Percentiles rank a stretch among this genome's conserved stretches.
These are phyloP conservation scores for Mortierella sp. DNA, from an alignment of 371 early-diverging fungal genomes.

Conservation along the genomic window DNA sequence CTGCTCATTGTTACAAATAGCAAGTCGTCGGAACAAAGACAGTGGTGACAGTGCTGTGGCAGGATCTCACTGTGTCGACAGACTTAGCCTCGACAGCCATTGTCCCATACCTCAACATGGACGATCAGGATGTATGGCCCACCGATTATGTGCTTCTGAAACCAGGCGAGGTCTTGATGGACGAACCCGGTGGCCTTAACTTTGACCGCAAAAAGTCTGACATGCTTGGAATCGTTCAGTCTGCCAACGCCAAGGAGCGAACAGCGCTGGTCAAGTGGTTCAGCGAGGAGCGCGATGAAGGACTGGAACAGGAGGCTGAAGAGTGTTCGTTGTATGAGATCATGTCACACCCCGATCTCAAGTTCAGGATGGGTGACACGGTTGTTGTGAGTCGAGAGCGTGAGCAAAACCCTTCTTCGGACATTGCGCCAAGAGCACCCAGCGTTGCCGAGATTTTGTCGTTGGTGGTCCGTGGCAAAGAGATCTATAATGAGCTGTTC, in stretches of 20 bases:
- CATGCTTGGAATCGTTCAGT: conserved; percentile 60
- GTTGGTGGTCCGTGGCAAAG: conserved; percentile 48
- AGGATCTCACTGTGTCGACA: conserved; percentile 56
- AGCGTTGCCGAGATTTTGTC: conserved; percentile 47
- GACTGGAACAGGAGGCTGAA: conserved; percentile 42
- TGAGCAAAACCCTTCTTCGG: conserved; percentile 44
- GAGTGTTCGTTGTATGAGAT: conserved; percentile 54
- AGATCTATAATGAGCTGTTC: conserved; percentile 41
- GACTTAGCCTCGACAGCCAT: conserved; percentile 51
- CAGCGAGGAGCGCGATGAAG: conserved; percentile 56
- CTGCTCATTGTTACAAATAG: conserved; percentile 18
- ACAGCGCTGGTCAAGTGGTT: conserved; percentile 63
- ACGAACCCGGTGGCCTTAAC: conserved; percentile 45
- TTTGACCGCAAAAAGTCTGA: conserved; percentile 53
- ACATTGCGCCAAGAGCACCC: conserved; percentile 53
- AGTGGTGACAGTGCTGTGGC: conserved; percentile 62
- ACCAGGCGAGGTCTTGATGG: conserved; percentile 47
- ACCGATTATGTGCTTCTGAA: conserved; percentile 59
- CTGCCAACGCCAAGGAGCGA: conserved; percentile 57
- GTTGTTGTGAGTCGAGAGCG: conserved; percentile 56
- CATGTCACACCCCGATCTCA: conserved; percentile 57
- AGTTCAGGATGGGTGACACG: conserved; percentile 49
- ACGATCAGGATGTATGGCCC: conserved; percentile 68
- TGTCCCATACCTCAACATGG: conserved; percentile 61
- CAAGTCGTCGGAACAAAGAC: conserved; percentile 59